Evolutionary conservation across 73 alveolate species (phyloP).

Genomic region (Strombidium stylifer): DNA sequence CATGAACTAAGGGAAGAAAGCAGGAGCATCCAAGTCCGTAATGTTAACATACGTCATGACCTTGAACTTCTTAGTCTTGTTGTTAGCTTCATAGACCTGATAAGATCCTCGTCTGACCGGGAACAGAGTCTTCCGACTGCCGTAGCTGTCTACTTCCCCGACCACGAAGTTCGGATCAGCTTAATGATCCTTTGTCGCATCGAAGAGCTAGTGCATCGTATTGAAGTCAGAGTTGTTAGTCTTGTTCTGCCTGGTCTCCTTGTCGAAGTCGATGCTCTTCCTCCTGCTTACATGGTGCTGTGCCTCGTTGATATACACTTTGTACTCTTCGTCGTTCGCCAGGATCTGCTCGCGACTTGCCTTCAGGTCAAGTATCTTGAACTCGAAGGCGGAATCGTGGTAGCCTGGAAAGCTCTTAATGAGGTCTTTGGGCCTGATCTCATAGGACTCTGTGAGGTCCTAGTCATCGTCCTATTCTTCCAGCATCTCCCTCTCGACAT

Average conservation of each 20-base stretch:
- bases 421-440: neutral
- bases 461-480: conserved; percentile 20
- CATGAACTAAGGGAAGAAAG: conserved; percentile 46
- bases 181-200: too few relatives aligned
- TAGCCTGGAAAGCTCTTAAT: neutral
- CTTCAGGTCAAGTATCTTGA: neutral
- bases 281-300: too few relatives aligned
- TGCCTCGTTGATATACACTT: too few relatives aligned
- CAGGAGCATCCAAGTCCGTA: conserved; percentile 45
- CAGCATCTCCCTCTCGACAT: neutral
- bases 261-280: too few relatives aligned
- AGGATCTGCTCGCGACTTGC: too few relatives aligned
- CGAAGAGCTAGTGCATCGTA: too few relatives aligned
- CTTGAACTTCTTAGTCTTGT: conserved; percentile 41
- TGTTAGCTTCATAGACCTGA: conserved; percentile 24
- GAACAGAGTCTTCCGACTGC: neutral
- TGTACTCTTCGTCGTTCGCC: too few relatives aligned
- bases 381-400: neutral
- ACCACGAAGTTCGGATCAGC: too few relatives aligned
- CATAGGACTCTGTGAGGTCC: neutral
- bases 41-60: conserved; percentile 36
- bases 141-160: too few relatives aligned
- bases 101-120: conserved; percentile 16
- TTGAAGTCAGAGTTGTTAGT: too few relatives aligned
- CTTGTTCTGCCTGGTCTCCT: too few relatives aligned